Conservation (phyloP, 257 asterid genomes). For the Schizonepeta tenuifolia region DNA sequence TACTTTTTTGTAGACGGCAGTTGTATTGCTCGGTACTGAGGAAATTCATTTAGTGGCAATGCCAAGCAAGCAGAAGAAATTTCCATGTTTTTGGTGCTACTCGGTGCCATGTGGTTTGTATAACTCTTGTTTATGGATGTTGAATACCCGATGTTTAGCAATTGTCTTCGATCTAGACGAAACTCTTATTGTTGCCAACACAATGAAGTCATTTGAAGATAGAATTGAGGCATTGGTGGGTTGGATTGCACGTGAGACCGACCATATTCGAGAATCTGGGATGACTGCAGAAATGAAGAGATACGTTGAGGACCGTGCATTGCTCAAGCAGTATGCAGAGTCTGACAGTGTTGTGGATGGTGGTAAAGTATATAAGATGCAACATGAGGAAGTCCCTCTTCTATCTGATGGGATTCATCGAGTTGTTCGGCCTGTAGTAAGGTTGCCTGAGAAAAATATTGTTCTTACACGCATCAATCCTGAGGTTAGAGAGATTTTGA, state of each 20-base stretch:
- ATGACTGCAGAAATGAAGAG: constrained; percentile 96
- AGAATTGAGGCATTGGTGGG: constrained; percentile 73
- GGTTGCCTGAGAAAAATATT: constrained; percentile 81
- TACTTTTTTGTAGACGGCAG: constrained; percentile 74
- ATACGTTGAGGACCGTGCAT: constrained; percentile 80
- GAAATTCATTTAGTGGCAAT: constrained; percentile 97
- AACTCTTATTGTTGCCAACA: constrained; percentile 97
- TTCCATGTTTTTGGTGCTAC: constrained; percentile 98
- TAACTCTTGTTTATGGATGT: constrained; percentile 68
- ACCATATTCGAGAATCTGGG: constrained; percentile 73
- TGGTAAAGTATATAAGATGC: constrained; percentile 66
- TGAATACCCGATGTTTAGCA: constrained; percentile 85
- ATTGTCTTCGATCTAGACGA: constrained; percentile 98
- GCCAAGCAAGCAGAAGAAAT: constrained; percentile 92
- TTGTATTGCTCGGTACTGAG: constrained; percentile 74
- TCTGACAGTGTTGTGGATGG: constrained; percentile 78
- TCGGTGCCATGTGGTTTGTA: constrained; percentile 78
- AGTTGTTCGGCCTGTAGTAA: constrained; percentile 83
- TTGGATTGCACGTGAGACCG: constrained; percentile 79
- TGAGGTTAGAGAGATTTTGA: constrained; percentile 65
- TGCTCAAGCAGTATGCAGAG: constrained; percentile 91
- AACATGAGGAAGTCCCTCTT: constrained; percentile 80
- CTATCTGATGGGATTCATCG: constrained; percentile 63
- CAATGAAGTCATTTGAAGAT: constrained; percentile 98
- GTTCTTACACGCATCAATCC: constrained; percentile 97